Evolutionary conservation across 768 basidiomycete genomes (phyloP).

Genomic region (Lentinula guzmanii): DNA sequence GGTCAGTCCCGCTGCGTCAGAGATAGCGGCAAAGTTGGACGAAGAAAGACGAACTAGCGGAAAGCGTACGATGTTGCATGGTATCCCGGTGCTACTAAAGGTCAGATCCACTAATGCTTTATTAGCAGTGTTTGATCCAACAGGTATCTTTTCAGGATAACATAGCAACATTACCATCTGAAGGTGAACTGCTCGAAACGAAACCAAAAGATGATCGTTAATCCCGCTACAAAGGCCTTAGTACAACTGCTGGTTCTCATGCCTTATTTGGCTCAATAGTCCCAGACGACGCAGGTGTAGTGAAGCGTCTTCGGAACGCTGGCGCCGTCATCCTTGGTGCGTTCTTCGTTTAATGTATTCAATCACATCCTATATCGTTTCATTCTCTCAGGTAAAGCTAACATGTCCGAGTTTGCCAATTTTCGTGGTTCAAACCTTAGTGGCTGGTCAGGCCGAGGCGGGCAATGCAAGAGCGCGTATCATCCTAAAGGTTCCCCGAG

Average conservation of each 20-base stretch:
- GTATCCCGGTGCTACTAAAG: conserved; percentile 48
- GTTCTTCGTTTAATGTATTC: background rate
- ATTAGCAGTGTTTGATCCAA: background rate
- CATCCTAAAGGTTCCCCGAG: conserved; percentile 32
- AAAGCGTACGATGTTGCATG: conserved; percentile 43
- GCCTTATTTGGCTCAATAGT: conserved; percentile 35
- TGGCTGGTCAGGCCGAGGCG: conserved; percentile 54
- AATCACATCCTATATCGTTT: background rate
- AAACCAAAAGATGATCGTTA: background rate
- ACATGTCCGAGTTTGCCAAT: conserved; percentile 49
- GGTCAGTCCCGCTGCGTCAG: conserved; percentile 45
- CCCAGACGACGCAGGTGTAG: conserved; percentile 40
- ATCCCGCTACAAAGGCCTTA: conserved; percentile 26
- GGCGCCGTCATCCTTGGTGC: conserved; percentile 41
- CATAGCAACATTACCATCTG: conserved; percentile 38
- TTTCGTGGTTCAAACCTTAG: conserved; percentile 39
- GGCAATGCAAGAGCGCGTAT: conserved; percentile 35
- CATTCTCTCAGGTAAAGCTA: conserved; percentile 39
- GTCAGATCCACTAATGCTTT: conserved; percentile 14
- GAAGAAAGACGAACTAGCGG: conserved; percentile 33
- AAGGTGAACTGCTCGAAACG: conserved; percentile 22
- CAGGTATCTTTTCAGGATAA: conserved; percentile 28
- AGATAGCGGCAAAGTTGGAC: conserved; percentile 46
- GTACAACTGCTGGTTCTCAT: conserved; percentile 41
- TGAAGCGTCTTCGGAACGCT: conserved; percentile 33